Conservation (phyloP, 768 basidiomycete genomes). For the Kwoniella bestiolae region DNA sequence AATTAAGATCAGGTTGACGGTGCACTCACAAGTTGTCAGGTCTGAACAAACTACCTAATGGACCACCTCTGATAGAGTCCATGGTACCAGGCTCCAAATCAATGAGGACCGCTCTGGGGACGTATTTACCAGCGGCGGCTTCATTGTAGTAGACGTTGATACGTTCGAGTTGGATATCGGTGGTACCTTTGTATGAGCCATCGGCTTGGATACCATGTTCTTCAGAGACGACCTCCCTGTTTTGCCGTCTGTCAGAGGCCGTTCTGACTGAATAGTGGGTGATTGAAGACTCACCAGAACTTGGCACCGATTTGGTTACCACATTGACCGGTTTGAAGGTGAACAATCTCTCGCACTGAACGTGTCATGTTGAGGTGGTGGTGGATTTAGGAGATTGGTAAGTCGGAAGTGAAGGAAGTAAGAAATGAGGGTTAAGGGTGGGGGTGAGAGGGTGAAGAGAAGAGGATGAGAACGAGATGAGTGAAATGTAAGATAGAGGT, state of each 20-base stretch:
- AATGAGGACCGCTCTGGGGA: conserved; percentile 94
- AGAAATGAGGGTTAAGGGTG: too few relatives aligned
- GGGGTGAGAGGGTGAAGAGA: neutral
- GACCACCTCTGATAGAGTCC: conserved; percentile 61
- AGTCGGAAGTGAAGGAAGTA: too few relatives aligned
- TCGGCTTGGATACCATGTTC: conserved; percentile 95
- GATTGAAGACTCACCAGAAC: conserved; percentile 57
- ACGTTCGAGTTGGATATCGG: conserved; percentile 89
- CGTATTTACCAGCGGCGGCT: conserved; percentile 92
- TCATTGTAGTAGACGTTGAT: conserved; percentile 99
- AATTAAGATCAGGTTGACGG: too few relatives aligned
- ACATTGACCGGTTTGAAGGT: conserved; percentile 99
- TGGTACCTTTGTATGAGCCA: conserved; percentile 88
- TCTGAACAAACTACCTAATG: conserved; percentile 89
- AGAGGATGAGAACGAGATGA: neutral
- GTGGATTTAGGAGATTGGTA: too few relatives aligned
- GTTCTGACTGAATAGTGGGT: neutral
- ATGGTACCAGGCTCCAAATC: conserved; percentile 91
- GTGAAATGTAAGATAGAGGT: neutral
- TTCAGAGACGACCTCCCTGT: conserved; percentile 98
- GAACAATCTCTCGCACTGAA: conserved; percentile 85
- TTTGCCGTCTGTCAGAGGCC: conserved; percentile 61
- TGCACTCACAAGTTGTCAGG: conserved; percentile 82
- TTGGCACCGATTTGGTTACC: conserved; percentile 94
- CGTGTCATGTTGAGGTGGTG: conserved; percentile 25